Evolutionary conservation across 805 yeast species (phyloP).

Genomic region (Yarrowia sp.): DNA sequence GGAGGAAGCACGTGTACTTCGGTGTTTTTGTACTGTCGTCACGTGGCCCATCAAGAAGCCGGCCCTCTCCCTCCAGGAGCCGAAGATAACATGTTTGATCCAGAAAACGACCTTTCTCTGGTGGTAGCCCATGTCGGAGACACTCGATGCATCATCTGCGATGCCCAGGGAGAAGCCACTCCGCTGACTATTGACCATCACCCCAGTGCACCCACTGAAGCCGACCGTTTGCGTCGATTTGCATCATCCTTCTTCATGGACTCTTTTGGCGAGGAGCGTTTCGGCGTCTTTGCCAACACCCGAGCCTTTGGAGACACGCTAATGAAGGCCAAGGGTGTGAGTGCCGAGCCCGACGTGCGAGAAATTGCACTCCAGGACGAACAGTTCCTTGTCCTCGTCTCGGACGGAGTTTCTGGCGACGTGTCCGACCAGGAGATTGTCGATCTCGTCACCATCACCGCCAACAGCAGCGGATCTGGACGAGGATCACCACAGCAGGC

Average conservation of each 20-base stretch:
- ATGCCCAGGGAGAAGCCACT: slow-evolving; percentile 78
- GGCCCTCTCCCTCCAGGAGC: slow-evolving; percentile 22
- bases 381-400: slow-evolving; percentile 77
- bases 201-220: slow-evolving; percentile 82
- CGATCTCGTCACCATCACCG: slow-evolving; percentile 78
- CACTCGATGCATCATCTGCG: slow-evolving; percentile 85
- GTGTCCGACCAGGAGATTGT: slow-evolving; percentile 90
- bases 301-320: slow-evolving; percentile 89
- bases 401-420: slow-evolving; percentile 86
- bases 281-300: slow-evolving; percentile 84
- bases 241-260: slow-evolving; percentile 74
- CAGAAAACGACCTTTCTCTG: slow-evolving; percentile 48
- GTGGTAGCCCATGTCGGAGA: slow-evolving; percentile 93
- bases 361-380: slow-evolving; percentile 81
- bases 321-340: slow-evolving; percentile 82
- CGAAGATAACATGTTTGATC: slow-evolving; percentile 36
- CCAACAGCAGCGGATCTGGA: slow-evolving; percentile 60
- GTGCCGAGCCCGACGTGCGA: slow-evolving; percentile 89
- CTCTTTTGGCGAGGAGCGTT: slow-evolving; percentile 91
- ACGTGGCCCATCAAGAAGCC: slow-evolving; percentile 24
- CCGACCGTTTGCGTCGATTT: slow-evolving; percentile 69
- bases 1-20: slow-evolving; percentile 79
- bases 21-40: slow-evolving; percentile 58
- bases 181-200: slow-evolving; percentile 83
- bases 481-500: slow-evolving; percentile 84